Evolutionary conservation across 345 rosid species (phyloP), one percentile per base, ranked within the genome.

Genomic region (Linum usitatissimum): DNA sequence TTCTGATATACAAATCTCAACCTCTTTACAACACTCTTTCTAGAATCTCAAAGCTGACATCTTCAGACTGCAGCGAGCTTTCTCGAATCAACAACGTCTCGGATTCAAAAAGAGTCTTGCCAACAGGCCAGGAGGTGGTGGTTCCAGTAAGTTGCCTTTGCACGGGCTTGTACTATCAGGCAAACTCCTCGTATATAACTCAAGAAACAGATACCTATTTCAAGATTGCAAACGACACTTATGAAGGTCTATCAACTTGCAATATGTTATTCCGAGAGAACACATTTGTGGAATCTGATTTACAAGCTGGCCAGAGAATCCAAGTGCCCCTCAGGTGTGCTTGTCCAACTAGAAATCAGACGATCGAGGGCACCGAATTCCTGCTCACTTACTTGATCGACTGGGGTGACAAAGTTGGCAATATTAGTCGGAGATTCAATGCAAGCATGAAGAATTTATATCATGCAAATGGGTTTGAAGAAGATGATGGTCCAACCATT

Each of bases 271-370:
- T 9, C 18, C 28, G 53, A 3, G 76, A 71, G 63, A 80, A 80
- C 66, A 64, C 9, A 53, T 70, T 64, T 18, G 12, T 61, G 31
- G 73, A 55, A 34, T 38, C 38, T 48, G 30, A 59, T 48, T 57
- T 77, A 49, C 19, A 40, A 54, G 31, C 12, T 34, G 78, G 81
- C 21, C 61, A 62, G 31, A 51, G 56, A 56, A 20, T 75, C 55
- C 58, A n/a, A 55, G 71, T 75, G 34, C 77, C 77, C 14, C 75
- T 78, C 63, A 34, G 82, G 67, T 78, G 79, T 61, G 91, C 86
- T 66, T 87, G 91, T 80, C 91, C 87, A 20, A 80, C 84, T 14
- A 78, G 64, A 62, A 81, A 77, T 60, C 89, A 85, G 40, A 71
- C 70, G 3, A 39, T 53, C 49, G 63, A 13, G 17, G 74, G 82